These are phyloP conservation scores for Dentipellis sp. DNA, from an alignment of 768 basidiomycete species.

Conservation along the genomic window DNA sequence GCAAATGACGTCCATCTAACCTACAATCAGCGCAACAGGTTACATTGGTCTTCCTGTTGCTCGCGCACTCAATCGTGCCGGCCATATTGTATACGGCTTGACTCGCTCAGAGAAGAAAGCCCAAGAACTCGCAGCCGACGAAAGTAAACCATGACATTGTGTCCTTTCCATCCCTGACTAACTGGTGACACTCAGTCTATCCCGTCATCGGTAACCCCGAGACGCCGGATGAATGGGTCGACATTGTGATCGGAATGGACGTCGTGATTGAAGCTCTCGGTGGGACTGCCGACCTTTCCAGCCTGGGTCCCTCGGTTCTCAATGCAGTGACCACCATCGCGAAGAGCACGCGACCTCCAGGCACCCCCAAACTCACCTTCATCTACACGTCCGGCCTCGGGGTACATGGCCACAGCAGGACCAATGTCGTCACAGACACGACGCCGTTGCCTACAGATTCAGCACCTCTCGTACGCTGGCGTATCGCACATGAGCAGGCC, in stretches of 20 bases:
- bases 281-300: slow-evolving; percentile 11
- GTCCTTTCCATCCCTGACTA: slow-evolving; percentile 1
- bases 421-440: slow-evolving; percentile 24
- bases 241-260: slow-evolving; percentile 23
- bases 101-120: slow-evolving; percentile 29
- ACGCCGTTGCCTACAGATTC: slow-evolving; percentile 13
- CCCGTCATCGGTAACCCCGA: background rate
- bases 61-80: slow-evolving; percentile 34
- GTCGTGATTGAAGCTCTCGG: slow-evolving; percentile 25
- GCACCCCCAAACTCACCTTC: slow-evolving; percentile 31
- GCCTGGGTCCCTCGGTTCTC: slow-evolving; percentile 18
- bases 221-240: slow-evolving; percentile 7
- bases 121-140: slow-evolving; percentile 27
- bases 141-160: slow-evolving; percentile 24
- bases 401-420: slow-evolving; percentile 31
- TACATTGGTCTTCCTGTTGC: slow-evolving; percentile 35
- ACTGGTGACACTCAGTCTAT: background rate
- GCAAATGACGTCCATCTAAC: too few species aligned
- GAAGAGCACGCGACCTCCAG: slow-evolving; percentile 17
- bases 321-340: slow-evolving; percentile 19
- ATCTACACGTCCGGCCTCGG: slow-evolving; percentile 38
- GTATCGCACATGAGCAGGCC: slow-evolving; percentile 23
- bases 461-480: slow-evolving; percentile 22
- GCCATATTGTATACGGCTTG: slow-evolving; percentile 37
- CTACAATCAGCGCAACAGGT: too few species aligned